Evolutionary conservation across 352 stramenopile genomes (phyloP).

Genomic region (Phytophthora pseudosyringae): DNA sequence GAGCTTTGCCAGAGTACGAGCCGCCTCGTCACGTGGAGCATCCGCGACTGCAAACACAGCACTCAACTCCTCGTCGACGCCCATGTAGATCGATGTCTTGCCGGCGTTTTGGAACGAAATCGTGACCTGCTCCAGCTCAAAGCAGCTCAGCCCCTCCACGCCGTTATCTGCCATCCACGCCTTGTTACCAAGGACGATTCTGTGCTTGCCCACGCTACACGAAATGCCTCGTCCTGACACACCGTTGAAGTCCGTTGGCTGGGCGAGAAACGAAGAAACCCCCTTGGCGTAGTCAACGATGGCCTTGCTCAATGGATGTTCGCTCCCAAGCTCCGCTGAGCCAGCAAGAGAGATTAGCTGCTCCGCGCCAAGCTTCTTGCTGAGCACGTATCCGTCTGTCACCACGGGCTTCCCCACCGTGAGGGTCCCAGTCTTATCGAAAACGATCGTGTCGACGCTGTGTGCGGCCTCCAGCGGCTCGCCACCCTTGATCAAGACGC

Average conservation of each 20-base stretch:
- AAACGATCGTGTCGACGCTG: conserved; percentile 94
- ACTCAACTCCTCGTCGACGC: conserved; percentile 70
- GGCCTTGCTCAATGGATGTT: conserved; percentile 94
- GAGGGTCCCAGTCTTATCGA: conserved; percentile 99
- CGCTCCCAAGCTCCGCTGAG: conserved; percentile 91
- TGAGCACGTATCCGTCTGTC: conserved; percentile 73
- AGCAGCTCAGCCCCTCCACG: conserved; percentile 55
- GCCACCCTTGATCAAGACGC: conserved; percentile 98
- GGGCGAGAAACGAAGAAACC: conserved; percentile 61
- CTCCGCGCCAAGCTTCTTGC: conserved; percentile 60
- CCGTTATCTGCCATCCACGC: conserved; percentile 83
- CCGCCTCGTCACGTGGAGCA: conserved; percentile 88
- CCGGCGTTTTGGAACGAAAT: conserved; percentile 78
- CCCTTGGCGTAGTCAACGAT: conserved; percentile 90
- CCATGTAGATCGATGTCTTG: conserved; percentile 94
- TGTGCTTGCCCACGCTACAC: conserved; percentile 62
- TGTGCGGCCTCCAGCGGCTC: conserved; percentile 88
- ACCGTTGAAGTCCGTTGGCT: conserved; percentile 71
- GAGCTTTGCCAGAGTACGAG: conserved; percentile 86
- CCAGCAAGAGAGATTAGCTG: conserved; percentile 81
- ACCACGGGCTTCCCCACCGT: conserved; percentile 91
- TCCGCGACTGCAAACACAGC: conserved; percentile 83
- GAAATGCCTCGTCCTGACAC: conserved; percentile 87
- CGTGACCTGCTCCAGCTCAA: conserved; percentile 56
- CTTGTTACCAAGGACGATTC: conserved; percentile 90